Percentiles rank a stretch among this genome's conserved stretches.
Evolutionary conservation across 1,284 basidiomycete genomes (phyloP).

Genomic region (Microbotryomycetes sp.): DNA sequence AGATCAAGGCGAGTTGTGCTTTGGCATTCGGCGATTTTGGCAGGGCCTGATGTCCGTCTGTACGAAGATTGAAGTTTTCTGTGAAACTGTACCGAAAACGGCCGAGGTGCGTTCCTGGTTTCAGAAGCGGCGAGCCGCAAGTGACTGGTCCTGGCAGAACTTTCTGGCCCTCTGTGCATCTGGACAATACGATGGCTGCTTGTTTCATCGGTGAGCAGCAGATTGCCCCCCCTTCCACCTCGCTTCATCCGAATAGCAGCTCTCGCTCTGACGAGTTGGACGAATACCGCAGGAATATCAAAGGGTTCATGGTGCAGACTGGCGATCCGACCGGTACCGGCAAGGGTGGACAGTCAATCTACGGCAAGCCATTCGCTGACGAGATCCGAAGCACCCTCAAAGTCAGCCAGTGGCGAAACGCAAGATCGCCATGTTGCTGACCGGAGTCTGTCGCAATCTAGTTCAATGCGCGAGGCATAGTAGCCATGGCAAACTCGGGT

Average conservation of each 20-base stretch:
- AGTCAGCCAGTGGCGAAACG: slow-evolving; percentile 46
- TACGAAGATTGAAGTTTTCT: slow-evolving; percentile 87
- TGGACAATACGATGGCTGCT: slow-evolving; percentile 72
- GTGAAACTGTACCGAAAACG: slow-evolving; percentile 86
- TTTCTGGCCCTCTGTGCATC: slow-evolving; percentile 90
- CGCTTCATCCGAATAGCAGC: not conserved
- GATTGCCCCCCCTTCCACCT: not conserved
- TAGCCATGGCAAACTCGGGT: slow-evolving; percentile 96
- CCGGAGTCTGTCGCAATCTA: slow-evolving; percentile 37
- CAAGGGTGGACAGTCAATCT: slow-evolving; percentile 48
- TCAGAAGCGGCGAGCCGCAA: not conserved
- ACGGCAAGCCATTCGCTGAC: slow-evolving; percentile 73
- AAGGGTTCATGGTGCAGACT: slow-evolving; percentile 73
- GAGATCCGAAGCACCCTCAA: slow-evolving; percentile 87
- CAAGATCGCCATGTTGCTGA: slow-evolving; percentile 7
- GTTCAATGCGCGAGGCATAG: slow-evolving; percentile 87
- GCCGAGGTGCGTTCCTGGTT: slow-evolving; percentile 60
- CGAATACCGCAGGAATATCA: slow-evolving; percentile 73
- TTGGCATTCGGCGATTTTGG: not conserved
- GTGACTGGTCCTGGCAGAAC: slow-evolving; percentile 53
- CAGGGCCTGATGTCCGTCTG: slow-evolving; percentile 3
- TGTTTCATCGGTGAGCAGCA: slow-evolving; percentile 64
- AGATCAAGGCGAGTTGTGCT: slow-evolving; percentile 66
- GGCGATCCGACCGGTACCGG: slow-evolving; percentile 44
- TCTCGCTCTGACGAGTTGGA: not conserved